A percentile compares a stretch with the other conserved stretches of the same genome.
phyloP scores from a whole-genome alignment of 139 green algal species.

The Diplosphaera chodatii region DNA sequence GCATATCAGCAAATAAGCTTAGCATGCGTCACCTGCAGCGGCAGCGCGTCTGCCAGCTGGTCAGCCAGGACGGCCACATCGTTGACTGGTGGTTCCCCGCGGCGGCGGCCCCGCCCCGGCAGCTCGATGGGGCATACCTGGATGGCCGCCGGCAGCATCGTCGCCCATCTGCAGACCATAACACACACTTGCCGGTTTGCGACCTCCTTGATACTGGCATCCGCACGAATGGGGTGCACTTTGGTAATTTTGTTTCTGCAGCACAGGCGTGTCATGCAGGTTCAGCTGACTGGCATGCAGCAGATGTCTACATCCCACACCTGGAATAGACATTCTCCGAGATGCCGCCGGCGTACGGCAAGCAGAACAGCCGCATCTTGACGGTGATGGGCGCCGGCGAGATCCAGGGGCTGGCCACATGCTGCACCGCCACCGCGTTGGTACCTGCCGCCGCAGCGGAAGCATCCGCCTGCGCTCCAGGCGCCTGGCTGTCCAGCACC shows the following conservation, averaged over 20 bases:
- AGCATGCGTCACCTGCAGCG: conserved; percentile 6
- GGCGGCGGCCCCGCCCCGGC: conserved; percentile 26
- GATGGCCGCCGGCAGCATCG: conserved; percentile 31
- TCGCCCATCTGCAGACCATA: conserved; percentile 19
- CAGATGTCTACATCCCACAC: conserved; percentile 3
- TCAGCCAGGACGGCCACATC: conserved; percentile 12
- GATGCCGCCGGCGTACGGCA: conserved; percentile 39
- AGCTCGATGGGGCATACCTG: conserved; percentile 41
- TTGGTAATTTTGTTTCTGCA: no score
- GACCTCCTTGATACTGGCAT: no score
- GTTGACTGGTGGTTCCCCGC: conserved; percentile 7
- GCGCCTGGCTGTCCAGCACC: not conserved
- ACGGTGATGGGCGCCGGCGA: conserved; percentile 14
- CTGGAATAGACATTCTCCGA: conserved; percentile 38
- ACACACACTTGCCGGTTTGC: no score
- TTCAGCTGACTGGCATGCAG: no score
- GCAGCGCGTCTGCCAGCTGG: conserved; percentile 18
- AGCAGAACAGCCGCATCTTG: conserved; percentile 39
- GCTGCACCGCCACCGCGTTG: not conserved
- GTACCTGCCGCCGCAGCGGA: not conserved
- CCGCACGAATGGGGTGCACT: no score
- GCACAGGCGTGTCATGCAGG: no score
- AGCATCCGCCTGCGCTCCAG: not conserved
- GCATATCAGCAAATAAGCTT: no score
- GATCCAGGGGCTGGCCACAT: conserved; percentile 17